Percentiles rank a stretch among this genome's conserved stretches.
Evolutionary conservation across 2,329 filamentous ascomycete genomes (phyloP).

Genomic region (Aspergillus chevalieri): DNA sequence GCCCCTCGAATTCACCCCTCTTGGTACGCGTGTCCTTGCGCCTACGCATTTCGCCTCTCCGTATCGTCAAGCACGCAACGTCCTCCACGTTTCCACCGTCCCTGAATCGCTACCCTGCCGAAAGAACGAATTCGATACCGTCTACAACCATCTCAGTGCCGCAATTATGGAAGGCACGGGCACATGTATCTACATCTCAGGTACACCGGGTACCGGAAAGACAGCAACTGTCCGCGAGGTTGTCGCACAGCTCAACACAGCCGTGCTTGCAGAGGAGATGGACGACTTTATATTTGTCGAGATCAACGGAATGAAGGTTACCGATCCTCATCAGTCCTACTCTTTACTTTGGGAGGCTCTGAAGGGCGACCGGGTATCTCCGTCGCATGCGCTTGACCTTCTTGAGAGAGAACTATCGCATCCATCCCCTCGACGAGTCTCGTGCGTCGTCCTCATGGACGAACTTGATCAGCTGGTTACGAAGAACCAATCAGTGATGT

Average conservation of each 20-base stretch:
- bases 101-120: conserved; percentile 84
- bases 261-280: conserved; percentile 80
- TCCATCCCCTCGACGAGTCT: conserved; percentile 81
- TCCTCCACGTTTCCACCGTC: conserved; percentile 89
- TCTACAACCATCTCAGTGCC: conserved; percentile 88
- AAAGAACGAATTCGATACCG: conserved; percentile 82
- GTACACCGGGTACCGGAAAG: conserved; percentile 96
- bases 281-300: conserved; percentile 99
- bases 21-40: conserved; percentile 81
- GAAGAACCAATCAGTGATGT: conserved; percentile 99
- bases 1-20: conserved; percentile 85
- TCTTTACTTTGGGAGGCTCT: conserved; percentile 92
- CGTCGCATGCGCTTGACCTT: conserved; percentile 83
- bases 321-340: conserved; percentile 94
- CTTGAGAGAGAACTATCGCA: conserved; percentile 88
- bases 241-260: conserved; percentile 78
- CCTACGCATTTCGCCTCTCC: conserved; percentile 70
- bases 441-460: conserved; percentile 97
- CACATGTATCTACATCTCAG: conserved; percentile 97
- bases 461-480: conserved; percentile 97
- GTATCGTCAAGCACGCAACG: conserved; percentile 81
- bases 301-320: conserved; percentile 99
- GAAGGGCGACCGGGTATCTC: conserved; percentile 85
- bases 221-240: conserved; percentile 96
- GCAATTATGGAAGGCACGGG: conserved; percentile 91